phyloP scores from a whole-genome alignment of 768 basidiomycete species.

The Tulasnella sp. region DNA sequence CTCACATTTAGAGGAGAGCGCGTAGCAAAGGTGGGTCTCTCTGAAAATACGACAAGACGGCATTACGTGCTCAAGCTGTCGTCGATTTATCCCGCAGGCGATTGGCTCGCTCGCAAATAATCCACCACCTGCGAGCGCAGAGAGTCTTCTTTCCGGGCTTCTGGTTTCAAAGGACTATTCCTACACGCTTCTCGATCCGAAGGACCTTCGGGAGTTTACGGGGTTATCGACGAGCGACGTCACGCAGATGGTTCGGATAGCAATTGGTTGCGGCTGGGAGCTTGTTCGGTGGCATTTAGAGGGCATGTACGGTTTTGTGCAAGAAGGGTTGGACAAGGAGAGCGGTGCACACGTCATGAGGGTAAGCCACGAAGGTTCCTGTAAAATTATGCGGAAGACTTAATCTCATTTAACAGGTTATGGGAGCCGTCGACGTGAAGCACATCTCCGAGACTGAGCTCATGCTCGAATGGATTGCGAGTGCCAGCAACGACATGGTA shows the following conservation, averaged over 20 bases:
- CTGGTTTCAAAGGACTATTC: conserved; percentile 96
- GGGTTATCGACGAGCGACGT: conserved; percentile 89
- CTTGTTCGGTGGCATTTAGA: conserved; percentile 94
- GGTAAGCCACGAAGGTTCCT: conserved; percentile 44
- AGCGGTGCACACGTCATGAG: conserved; percentile 58
- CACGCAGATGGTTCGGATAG: conserved; percentile 78
- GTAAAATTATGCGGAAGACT: conserved; percentile 11
- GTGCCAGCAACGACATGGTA: conserved; percentile 96
- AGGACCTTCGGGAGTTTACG: conserved; percentile 90
- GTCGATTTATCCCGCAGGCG: conserved; percentile 51
- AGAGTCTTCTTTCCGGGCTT: conserved; percentile 74
- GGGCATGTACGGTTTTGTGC: conserved; percentile 87
- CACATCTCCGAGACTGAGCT: conserved; percentile 71
- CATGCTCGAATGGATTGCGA: conserved; percentile 92
- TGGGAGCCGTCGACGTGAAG: conserved; percentile 88
- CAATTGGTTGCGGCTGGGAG: conserved; percentile 85
- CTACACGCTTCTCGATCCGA: conserved; percentile 91
- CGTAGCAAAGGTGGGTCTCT: conserved; percentile 74
- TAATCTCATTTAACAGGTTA: conserved; percentile 55
- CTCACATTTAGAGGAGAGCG: conserved; percentile 93
- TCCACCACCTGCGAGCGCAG: conserved; percentile 58
- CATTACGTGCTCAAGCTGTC: neutral
- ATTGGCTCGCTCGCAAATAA: conserved; percentile 85
- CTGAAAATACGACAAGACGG: neutral
- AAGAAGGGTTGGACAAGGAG: conserved; percentile 68